Base-by-base conservation (phyloP, 176 grass and related monocot genomes). In the Guadua angustifolia region DNA sequence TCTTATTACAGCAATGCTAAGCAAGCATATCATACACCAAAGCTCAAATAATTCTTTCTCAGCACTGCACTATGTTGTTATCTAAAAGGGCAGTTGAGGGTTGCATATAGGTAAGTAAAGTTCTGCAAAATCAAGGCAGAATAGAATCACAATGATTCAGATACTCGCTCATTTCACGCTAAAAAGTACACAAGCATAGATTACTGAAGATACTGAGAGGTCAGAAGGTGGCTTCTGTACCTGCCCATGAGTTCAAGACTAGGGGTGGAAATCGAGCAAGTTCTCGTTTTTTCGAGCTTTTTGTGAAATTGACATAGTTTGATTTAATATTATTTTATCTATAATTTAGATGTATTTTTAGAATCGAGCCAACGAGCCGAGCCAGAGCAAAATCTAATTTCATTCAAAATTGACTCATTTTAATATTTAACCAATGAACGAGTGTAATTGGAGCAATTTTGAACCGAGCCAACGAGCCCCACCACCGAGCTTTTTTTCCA, bases 221-320 rank as follows among this genome's bases (percentile, higher is more conserved):
- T 47, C 21, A 73, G 32, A 49, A 85, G 22, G 49, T 39, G 29
- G 51, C 16, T 40, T 25, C 22, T 18, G 35, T 93, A 98, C 95
- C 92, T 98, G 95, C 35, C 92, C 92, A 80, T 98, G n/a, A n/a
- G n/a, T 98, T 56, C 83, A 85, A 40, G 95, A 89, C 72, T n/a
- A n/a, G n/a, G n/a, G n/a, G n/a, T n/a, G n/a, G n/a, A n/a, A n/a
- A n/a, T n/a, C n/a, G n/a, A n/a, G n/a, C n/a, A n/a, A n/a, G n/a
- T n/a, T n/a, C n/a, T n/a, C n/a, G n/a, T n/a, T n/a, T n/a, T n/a
- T n/a, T n/a, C n/a, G n/a, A n/a, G n/a, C n/a, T n/a, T n/a, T n/a
- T n/a, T n/a, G n/a, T n/a, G n/a, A n/a, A n/a, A n/a, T n/a, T n/a
- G n/a, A n/a, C n/a, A n/a, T n/a, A n/a, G n/a, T n/a, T n/a, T n/a